Base-by-base conservation (phyloP, 176 grass and related monocot species). In the Stipa capillata region DNA sequence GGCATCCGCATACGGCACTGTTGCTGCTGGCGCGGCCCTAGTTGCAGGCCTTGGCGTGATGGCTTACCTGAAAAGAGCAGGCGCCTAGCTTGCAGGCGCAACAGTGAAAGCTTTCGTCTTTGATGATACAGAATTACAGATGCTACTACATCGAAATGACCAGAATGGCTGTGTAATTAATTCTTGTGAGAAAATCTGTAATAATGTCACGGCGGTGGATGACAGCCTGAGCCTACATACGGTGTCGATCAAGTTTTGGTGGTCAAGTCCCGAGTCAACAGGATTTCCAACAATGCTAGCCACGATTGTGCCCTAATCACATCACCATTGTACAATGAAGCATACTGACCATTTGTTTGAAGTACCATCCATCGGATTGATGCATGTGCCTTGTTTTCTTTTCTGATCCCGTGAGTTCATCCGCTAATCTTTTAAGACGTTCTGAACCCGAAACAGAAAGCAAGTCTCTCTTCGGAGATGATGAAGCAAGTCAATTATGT, bases 41-140 rank as follows among this genome's bases (percentile, higher is more conserved):
- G 90, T 99, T 25, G 90, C 92, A 13, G 92, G 96, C 40, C 87
- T 99, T 42, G 92, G 92, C 13, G 87, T 95, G 10, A 93, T 99
- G 96, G 96, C 92, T 1, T 99, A 95, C 85, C 88, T 99, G 87
- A 99, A 89, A 58, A 86, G 90, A 72, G 67, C 86, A 12, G 79
- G 89, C 4, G 64, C 74, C 49, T 90, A 85, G 31, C 40, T 43
- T 59, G 66, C 60, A 16, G 34, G 25, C 51, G 7, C 27, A 33
- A 14, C 28, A 14, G 13, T 33, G 28, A 57, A 45, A 9, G 32
- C 35, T 48, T 80, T 61, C n/a, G 7, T 76, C 33, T 79, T 74
- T 39, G 8, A 32, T 62, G 34, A 75, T 85, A 76, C 82, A 63
- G 65, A n/a, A n/a, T n/a, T n/a, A n/a, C n/a, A n/a, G 52, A 61